These are phyloP conservation scores for Sclerotinia minor DNA, from an alignment of 2,329 filamentous ascomycete genomes.

Conservation along the genomic window DNA sequence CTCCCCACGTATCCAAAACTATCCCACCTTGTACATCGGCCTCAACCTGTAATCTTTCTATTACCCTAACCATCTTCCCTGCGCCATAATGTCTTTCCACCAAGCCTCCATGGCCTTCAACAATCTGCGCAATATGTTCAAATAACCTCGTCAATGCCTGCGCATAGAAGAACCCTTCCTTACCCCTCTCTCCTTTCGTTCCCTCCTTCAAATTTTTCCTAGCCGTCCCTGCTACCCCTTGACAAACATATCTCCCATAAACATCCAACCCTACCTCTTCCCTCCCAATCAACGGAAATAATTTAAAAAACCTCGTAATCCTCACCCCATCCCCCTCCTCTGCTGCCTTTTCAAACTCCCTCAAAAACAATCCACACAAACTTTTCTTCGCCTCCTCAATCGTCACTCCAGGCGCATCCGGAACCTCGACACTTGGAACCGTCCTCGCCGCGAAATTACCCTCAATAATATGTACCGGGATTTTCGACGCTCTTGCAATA, in stretches of 20 bases:
- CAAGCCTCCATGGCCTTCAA: constrained; percentile 85
- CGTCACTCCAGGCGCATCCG: constrained; percentile 84
- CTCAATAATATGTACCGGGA: constrained; percentile 77
- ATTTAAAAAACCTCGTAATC: constrained; percentile 95
- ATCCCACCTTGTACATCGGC: constrained; percentile 96
- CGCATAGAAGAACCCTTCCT: constrained; percentile 82
- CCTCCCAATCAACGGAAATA: constrained; percentile 90
- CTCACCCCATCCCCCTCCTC: constrained; percentile 82
- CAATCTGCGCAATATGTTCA: constrained; percentile 95
- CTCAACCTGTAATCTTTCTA: constrained; percentile 89
- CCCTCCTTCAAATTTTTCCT: constrained; percentile 73
- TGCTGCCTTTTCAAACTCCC: constrained; percentile 93
- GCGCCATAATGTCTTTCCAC: constrained; percentile 92
- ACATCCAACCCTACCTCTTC: constrained; percentile 89
- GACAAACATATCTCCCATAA: constrained; percentile 93
- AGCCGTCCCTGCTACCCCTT: constrained; percentile 84
- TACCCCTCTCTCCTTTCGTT: constrained; percentile 51
- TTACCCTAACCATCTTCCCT: constrained; percentile 92
- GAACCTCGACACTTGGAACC: constrained; percentile 93
- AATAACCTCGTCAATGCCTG: constrained; percentile 89
- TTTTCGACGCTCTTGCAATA: constrained; percentile 75
- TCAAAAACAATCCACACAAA: constrained; percentile 83
- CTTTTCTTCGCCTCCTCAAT: constrained; percentile 85
- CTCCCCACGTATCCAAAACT: constrained; percentile 91
- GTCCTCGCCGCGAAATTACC: constrained; percentile 88